These are phyloP conservation scores for Theobroma cacao DNA, from an alignment of 345 rosid genomes.

Conservation along the genomic window DNA sequence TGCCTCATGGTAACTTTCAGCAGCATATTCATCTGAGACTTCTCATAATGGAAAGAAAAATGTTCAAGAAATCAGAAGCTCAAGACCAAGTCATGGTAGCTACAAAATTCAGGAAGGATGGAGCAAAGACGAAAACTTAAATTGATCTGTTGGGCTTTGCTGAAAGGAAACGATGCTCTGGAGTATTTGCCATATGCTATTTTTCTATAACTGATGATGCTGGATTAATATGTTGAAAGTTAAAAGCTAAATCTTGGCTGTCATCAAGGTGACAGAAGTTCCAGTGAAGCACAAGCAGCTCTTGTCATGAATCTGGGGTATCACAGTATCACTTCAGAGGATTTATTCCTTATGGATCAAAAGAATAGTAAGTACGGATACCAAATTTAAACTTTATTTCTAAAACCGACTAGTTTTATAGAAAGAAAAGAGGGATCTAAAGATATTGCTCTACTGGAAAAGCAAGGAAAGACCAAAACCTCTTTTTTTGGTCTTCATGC, in stretches of 20 bases:
- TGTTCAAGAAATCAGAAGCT: too few relatives aligned
- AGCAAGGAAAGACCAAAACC: slow-evolving; percentile 2
- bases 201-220: not conserved
- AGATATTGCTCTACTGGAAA: not conserved
- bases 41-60: too few relatives aligned
- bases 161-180: not conserved
- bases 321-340: not conserved
- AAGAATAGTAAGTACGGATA: not conserved
- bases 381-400: not conserved
- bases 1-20: too few relatives aligned
- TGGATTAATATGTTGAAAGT: not conserved
- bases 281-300: not conserved
- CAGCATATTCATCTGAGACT: too few relatives aligned
- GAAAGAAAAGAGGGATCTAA: not conserved
- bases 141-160: not conserved
- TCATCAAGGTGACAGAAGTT: slow-evolving; percentile 5
- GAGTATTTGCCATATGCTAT: not conserved
- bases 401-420: not conserved
- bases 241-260: not conserved
- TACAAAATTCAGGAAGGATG: not conserved
- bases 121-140: not conserved
- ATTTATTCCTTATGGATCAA: not conserved
- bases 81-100: not conserved
- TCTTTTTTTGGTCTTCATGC: not conserved
- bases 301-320: not conserved